These are phyloP conservation scores for Violaceomyces palustris DNA, from an alignment of 1,284 basidiomycete species.

Conservation along the genomic window DNA sequence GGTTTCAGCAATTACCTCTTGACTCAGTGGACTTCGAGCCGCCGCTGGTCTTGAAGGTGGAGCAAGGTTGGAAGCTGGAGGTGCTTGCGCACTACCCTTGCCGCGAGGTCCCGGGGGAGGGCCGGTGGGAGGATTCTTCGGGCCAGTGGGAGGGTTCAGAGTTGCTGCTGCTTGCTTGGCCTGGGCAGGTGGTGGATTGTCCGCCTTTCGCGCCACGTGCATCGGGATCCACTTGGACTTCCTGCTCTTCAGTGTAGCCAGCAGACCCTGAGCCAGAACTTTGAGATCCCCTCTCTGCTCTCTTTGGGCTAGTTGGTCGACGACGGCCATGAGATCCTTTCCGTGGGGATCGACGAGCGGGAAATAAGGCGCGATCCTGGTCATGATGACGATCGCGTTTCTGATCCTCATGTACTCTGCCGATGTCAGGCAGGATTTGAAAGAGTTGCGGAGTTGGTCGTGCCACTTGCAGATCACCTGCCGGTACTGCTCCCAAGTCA, in stretches of 20 bases:
- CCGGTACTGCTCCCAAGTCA: conserved; percentile 69
- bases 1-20: not conserved
- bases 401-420: conserved; percentile 50
- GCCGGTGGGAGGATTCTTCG: conserved; percentile 13
- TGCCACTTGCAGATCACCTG: conserved; percentile 76
- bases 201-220: conserved; percentile 11
- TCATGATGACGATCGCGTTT: conserved; percentile 50
- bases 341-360: conserved; percentile 41
- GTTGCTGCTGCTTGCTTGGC: not conserved
- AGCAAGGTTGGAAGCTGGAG: conserved; percentile 6
- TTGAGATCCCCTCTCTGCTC: conserved; percentile 48
- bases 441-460: conserved; percentile 59
- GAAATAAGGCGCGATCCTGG: conserved; percentile 37
- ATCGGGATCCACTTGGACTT: conserved; percentile 34
- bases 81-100: conserved; percentile 9
- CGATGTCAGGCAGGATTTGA: conserved; percentile 35
- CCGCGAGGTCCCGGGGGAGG: conserved; percentile 13
- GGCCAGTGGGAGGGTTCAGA: conserved; percentile 1
- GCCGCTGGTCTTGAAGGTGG: not conserved
- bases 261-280: conserved; percentile 46
- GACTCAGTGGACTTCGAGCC: not conserved
- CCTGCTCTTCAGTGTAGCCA: conserved; percentile 45
- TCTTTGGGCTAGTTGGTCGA: conserved; percentile 24
- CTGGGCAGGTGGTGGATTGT: conserved; percentile 5
- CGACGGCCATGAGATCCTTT: conserved; percentile 21